Conservation (phyloP, 345 rosid species). For the Viola odorata region DNA sequence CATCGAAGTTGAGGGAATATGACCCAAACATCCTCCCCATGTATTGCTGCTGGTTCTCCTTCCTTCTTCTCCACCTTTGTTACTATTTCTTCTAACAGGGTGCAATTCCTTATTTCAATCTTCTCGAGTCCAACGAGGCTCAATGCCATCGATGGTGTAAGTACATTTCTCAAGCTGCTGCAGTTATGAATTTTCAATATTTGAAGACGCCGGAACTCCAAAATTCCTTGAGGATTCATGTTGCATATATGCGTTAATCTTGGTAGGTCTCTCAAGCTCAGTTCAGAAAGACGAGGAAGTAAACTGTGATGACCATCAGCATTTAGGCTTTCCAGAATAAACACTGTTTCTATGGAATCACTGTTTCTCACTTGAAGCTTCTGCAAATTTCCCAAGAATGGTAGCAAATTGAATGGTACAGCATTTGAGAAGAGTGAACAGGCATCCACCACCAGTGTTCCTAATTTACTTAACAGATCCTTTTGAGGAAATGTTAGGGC, state of each 20-base stretch:
- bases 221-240: background rate
- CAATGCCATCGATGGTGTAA: background rate
- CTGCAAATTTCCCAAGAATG: background rate
- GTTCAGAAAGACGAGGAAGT: background rate
- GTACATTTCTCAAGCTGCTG: slow-evolving; percentile 1
- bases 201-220: background rate
- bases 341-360: background rate
- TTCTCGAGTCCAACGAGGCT: slow-evolving; percentile 3
- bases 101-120: slow-evolving; percentile 8
- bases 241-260: slow-evolving; percentile 1
- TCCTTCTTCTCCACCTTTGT: background rate
- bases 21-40: no score
- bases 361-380: slow-evolving; percentile 6
- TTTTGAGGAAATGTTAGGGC: no score
- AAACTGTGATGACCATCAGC: background rate
- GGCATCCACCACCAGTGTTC: no score
- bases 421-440: no score
- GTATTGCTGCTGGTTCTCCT: background rate
- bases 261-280: slow-evolving; percentile 6
- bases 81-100: slow-evolving; percentile 1
- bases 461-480: no score
- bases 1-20: background rate
- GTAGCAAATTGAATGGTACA: no score
- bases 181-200: slow-evolving; percentile 1
- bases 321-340: background rate